Percentiles rank a stretch among this genome's conserved stretches.
These are phyloP conservation scores for Sarocladium strictum DNA, from an alignment of 2,329 filamentous ascomycete species.

Conservation along the genomic window DNA sequence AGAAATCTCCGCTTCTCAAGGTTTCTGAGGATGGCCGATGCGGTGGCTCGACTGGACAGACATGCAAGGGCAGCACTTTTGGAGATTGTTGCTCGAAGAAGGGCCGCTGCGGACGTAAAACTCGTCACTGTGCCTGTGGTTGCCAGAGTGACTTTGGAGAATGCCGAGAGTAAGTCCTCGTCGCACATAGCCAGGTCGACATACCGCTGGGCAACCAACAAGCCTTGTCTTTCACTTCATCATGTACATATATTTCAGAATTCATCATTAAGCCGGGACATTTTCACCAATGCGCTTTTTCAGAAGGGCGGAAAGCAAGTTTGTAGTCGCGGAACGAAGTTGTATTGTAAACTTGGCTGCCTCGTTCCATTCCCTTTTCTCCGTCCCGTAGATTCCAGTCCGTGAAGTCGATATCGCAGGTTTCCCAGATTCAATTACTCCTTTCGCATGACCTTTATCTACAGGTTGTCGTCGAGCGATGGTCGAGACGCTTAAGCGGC, in stretches of 20 bases:
- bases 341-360: constrained; percentile 3
- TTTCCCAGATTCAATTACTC: neutral
- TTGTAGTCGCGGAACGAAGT: constrained; percentile 1
- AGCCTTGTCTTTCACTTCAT: constrained; percentile 2
- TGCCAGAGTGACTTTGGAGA: constrained; percentile 30
- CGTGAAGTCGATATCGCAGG: neutral
- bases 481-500: constrained; percentile 55
- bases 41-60: constrained; percentile 31
- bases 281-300: too few relatives aligned
- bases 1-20: constrained; percentile 13
- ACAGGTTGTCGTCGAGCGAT: neutral
- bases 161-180: constrained; percentile 21
- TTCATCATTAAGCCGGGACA: too few relatives aligned
- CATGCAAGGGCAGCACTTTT: constrained; percentile 34
- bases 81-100: constrained; percentile 37
- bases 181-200: too few relatives aligned
- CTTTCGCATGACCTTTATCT: neutral
- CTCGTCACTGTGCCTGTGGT: constrained; percentile 28
- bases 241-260: neutral
- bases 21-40: constrained; percentile 34
- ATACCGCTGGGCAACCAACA: too few relatives aligned
- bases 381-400: neutral
- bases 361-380: neutral
- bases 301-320: neutral
- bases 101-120: constrained; percentile 31